Evolutionary conservation across 2,329 filamentous ascomycete genomes (phyloP).

Genomic region (Hymenoscyphus salicellus): DNA sequence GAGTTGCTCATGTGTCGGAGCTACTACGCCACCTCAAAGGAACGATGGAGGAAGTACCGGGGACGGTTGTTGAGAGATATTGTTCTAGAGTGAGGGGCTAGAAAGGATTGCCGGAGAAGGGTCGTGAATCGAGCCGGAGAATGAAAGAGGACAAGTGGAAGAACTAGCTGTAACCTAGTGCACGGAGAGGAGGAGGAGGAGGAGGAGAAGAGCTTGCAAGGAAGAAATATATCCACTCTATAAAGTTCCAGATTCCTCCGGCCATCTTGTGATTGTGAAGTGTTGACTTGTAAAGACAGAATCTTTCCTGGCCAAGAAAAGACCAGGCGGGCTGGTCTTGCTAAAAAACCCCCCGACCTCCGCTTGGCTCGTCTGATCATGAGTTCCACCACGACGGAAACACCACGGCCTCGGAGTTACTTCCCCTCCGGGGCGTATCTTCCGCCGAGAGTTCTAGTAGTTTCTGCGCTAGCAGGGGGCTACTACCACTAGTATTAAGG

Average conservation of each 20-base stretch:
- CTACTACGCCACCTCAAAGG: background rate
- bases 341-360: no score
- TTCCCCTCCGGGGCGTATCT: no score
- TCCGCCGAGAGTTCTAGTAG: no score
- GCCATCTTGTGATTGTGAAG: background rate
- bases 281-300: background rate
- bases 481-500: no score
- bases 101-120: background rate
- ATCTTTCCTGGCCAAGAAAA: no score
- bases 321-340: no score
- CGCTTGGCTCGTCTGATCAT: no score
- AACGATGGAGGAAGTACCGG: background rate
- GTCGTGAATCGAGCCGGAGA: background rate
- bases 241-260: background rate
- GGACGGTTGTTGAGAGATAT: background rate
- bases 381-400: no score
- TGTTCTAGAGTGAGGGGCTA: background rate
- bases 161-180: background rate
- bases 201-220: background rate
- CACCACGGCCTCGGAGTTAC: no score
- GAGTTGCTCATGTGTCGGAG: background rate
- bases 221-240: background rate
- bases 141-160: background rate
- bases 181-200: background rate
- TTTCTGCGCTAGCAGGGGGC: no score